phyloP scores from a whole-genome alignment of 805 yeast genomes.

The Metschnikowia vanudenii region DNA sequence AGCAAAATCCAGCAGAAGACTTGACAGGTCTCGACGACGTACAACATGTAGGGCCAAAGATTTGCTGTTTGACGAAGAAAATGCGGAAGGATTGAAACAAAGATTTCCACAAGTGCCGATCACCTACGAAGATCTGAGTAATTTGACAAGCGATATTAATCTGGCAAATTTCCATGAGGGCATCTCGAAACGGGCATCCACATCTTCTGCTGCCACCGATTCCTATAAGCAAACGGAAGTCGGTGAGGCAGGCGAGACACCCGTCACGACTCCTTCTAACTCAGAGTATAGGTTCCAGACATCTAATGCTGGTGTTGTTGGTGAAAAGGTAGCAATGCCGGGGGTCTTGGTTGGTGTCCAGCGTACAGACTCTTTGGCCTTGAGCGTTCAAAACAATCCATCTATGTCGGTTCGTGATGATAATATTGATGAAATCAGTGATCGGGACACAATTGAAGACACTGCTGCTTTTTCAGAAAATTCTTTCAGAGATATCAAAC shows the following conservation, averaged over 20 bases:
- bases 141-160: neutral
- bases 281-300: conserved; percentile 48
- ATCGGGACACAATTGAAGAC: conserved; percentile 38
- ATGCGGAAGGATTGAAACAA: conserved; percentile 11
- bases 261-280: conserved; percentile 47
- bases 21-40: too few species aligned
- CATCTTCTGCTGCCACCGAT: conserved; percentile 35
- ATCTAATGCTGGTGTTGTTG: conserved; percentile 31
- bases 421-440: conserved; percentile 44
- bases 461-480: conserved; percentile 9
- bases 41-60: too few species aligned
- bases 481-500: conserved; percentile 10
- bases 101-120: conserved; percentile 37
- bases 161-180: neutral
- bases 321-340: conserved; percentile 44
- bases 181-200: conserved; percentile 16
- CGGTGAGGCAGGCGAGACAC: conserved; percentile 42
- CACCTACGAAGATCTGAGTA: conserved; percentile 19
- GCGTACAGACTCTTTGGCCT: conserved; percentile 79
- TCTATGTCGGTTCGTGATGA: conserved; percentile 87
- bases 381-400: conserved; percentile 90
- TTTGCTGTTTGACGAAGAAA: conserved; percentile 5
- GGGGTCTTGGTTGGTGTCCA: conserved; percentile 47
- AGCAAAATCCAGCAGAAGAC: conserved; percentile 14
- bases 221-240: conserved; percentile 27